Evolutionary conservation across 345 rosid genomes (phyloP).

Genomic region (Theobroma cacao): DNA sequence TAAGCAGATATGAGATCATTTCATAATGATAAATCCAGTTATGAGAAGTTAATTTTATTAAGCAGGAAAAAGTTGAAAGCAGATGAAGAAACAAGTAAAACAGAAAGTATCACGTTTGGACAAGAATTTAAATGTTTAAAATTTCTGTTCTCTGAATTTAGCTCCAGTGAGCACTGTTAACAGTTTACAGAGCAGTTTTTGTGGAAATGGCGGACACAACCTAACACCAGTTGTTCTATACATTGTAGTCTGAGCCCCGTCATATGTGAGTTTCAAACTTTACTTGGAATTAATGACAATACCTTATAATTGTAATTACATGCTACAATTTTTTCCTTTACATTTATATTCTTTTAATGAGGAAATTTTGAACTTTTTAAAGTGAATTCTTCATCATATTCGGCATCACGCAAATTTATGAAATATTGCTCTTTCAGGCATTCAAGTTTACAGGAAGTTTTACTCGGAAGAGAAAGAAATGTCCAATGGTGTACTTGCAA

Average conservation of each 20-base stretch:
- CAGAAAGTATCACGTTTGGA: background rate
- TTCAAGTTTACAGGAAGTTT: conserved; percentile 57
- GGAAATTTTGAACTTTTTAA: background rate
- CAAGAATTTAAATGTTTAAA: background rate
- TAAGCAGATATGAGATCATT: too few species aligned
- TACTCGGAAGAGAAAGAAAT: conserved; percentile 68
- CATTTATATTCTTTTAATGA: background rate
- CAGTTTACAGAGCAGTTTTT: background rate
- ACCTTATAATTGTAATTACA: background rate
- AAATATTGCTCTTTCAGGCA: conserved; percentile 37
- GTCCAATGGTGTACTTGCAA: conserved; percentile 64
- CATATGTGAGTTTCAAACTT: background rate
- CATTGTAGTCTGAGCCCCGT: background rate
- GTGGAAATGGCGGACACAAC: background rate
- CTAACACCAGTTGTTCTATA: background rate
- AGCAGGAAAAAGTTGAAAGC: background rate
- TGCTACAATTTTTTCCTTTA: background rate
- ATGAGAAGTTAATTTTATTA: background rate
- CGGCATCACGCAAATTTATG: background rate
- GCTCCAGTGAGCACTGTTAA: background rate
- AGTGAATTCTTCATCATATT: background rate
- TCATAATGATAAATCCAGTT: background rate
- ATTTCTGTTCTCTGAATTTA: background rate
- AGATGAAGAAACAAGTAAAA: background rate
- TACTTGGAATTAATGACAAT: background rate